Conservation (phyloP, 108 stramenopile species). For the Chaetoceros tenuissimus region DNA sequence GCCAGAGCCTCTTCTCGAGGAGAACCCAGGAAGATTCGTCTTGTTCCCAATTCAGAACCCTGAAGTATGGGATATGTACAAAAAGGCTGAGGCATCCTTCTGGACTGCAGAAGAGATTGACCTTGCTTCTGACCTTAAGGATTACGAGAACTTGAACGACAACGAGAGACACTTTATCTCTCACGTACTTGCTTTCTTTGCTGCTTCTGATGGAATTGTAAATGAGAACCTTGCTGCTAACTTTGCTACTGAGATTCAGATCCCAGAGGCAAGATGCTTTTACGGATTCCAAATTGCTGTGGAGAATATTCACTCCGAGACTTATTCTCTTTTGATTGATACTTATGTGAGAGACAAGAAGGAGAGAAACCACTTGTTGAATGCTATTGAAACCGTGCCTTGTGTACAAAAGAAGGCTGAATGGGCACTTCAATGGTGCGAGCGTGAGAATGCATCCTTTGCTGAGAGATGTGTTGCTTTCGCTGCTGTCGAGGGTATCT, state of each 20-base stretch:
- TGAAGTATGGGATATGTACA: constrained; percentile 98
- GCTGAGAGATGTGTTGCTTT: constrained; percentile 98
- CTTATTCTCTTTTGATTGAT: constrained; percentile 81
- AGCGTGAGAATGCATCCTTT: constrained; percentile 80
- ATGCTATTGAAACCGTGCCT: constrained; percentile 65
- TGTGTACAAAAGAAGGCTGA: constrained; percentile 75
- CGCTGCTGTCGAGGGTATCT: constrained; percentile 99
- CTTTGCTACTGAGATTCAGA: constrained; percentile 95
- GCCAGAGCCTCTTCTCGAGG: constrained; percentile 63
- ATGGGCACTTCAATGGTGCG: constrained; percentile 94
- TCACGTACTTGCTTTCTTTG: constrained; percentile 99
- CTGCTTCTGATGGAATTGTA: constrained; percentile 98
- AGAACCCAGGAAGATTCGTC: constrained; percentile 92
- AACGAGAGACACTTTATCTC: constrained; percentile 98
- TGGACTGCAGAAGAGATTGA: constrained; percentile 99
- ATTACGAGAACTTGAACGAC: constrained; percentile 83
- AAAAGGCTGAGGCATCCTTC: constrained; percentile 99
- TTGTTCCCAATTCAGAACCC: constrained; percentile 98
- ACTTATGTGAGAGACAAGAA: constrained; percentile 74
- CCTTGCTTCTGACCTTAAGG: constrained; percentile 87
- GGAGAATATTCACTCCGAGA: constrained; percentile 89
- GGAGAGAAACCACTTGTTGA: constrained; percentile 59
- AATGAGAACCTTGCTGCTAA: constrained; percentile 98
- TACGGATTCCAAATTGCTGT: constrained; percentile 93
- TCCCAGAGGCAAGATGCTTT: constrained; percentile 92